Percentiles rank a stretch among this genome's conserved stretches.
Conservation (phyloP, 1,139 yeast species). For the Zygoascus sp. region DNA sequence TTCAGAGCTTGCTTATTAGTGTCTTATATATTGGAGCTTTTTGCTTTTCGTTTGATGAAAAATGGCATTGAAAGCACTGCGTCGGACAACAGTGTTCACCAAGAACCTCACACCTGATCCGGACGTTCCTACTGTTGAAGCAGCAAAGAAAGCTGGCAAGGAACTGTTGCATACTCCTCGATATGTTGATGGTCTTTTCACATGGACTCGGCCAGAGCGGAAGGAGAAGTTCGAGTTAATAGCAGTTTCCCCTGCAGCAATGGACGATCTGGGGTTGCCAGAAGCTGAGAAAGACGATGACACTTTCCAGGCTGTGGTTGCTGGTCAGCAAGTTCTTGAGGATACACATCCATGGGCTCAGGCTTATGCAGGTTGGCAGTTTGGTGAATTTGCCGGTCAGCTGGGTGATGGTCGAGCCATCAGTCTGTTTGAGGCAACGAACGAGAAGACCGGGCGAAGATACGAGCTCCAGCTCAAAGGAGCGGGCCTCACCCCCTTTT, state of each 20-base stretch:
- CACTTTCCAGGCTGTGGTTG: constrained; percentile 49
- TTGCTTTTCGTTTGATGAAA: not conserved
- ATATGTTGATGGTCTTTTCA: constrained; percentile 60
- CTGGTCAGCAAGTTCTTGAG: constrained; percentile 52
- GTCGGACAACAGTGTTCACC: constrained; percentile 39
- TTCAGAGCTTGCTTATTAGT: not conserved
- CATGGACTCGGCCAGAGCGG: constrained; percentile 43
- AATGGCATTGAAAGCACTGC: constrained; percentile 10
- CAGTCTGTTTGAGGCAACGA: constrained; percentile 66
- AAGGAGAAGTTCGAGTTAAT: constrained; percentile 46
- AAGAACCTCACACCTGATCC: constrained; percentile 54
- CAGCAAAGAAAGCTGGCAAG: constrained; percentile 43
- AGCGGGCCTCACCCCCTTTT: constrained; percentile 84
- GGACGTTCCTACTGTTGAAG: constrained; percentile 47
- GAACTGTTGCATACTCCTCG: constrained; percentile 53
- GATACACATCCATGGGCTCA: constrained; percentile 76
- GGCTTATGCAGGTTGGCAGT: constrained; percentile 94
- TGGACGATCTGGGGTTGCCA: constrained; percentile 56
- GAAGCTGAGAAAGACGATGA: constrained; percentile 32
- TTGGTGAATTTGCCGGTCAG: constrained; percentile 96
- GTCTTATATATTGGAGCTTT: too few species aligned
- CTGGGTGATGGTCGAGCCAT: constrained; percentile 92
- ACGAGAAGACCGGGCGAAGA: constrained; percentile 34
- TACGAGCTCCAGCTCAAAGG: constrained; percentile 86
- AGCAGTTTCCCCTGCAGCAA: constrained; percentile 56